Evolutionary conservation across 768 basidiomycete genomes (phyloP).

Genomic region (Boletus vinaceobasis): DNA sequence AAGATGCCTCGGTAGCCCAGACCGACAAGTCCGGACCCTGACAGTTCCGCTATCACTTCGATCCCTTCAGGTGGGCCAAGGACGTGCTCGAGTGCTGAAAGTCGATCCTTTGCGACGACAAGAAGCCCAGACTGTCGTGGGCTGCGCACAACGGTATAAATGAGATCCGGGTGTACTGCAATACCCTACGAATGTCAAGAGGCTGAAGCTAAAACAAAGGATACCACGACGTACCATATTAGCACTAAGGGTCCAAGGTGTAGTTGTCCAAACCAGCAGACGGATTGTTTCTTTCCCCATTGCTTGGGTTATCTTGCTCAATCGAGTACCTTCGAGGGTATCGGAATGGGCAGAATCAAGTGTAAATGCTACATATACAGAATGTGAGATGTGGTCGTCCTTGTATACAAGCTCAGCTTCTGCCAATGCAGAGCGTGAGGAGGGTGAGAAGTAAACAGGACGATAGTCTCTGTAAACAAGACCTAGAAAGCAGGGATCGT

Average conservation of each 20-base stretch:
- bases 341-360: conserved; percentile 38
- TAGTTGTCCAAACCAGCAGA: conserved; percentile 93
- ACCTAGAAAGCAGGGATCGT: conserved; percentile 38
- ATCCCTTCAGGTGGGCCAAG: conserved; percentile 22
- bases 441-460: conserved; percentile 94
- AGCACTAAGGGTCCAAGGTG: conserved; percentile 93
- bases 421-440: conserved; percentile 88
- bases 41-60: conserved; percentile 20
- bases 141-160: conserved; percentile 54
- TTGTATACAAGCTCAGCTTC: conserved; percentile 92
- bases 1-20: conserved; percentile 64
- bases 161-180: conserved; percentile 71
- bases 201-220: neutral
- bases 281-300: conserved; percentile 39
- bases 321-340: conserved; percentile 13
- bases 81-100: conserved; percentile 33
- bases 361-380: conserved; percentile 80
- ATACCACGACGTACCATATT: conserved; percentile 70
- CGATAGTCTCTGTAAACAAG: conserved; percentile 83
- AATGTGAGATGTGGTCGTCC: conserved; percentile 84
- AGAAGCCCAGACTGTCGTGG: conserved; percentile 29
- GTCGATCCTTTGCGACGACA: conserved; percentile 52
- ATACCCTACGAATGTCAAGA: conserved; percentile 61
- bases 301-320: conserved; percentile 24
- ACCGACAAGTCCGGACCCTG: conserved; percentile 51